Conservation (phyloP, 352 stramenopile genomes). For the Phytopythium ostracodes region DNA sequence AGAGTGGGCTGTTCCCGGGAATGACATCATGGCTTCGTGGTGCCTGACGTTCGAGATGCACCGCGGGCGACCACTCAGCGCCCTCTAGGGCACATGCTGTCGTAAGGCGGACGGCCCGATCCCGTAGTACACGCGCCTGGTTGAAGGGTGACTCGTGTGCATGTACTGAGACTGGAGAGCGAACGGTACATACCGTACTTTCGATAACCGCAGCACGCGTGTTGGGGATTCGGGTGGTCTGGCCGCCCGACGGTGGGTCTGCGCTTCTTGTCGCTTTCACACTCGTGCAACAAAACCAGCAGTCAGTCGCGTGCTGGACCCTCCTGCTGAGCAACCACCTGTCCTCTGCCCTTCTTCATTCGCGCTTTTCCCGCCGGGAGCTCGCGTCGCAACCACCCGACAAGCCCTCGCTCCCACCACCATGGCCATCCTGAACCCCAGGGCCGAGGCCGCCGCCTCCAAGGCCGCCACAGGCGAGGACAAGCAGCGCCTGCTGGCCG, state of each 20-base stretch:
- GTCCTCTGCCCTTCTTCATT: slow-evolving; percentile 13
- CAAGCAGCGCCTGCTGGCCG: slow-evolving; percentile 47
- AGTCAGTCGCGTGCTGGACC: neutral
- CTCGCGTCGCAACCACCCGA: neutral
- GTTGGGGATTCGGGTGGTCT: neutral
- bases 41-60: slow-evolving; percentile 28
- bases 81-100: neutral
- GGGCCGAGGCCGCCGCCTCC: slow-evolving; percentile 34
- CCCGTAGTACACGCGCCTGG: neutral
- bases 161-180: neutral
- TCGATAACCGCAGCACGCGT: neutral
- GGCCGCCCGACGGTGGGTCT: neutral
- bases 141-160: slow-evolving; percentile 3
- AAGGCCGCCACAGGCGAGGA: slow-evolving; percentile 20
- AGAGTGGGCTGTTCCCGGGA: too few species aligned
- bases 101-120: neutral
- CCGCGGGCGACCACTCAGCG: slow-evolving; percentile 18
- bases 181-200: too few species aligned
- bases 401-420: neutral
- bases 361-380: slow-evolving; percentile 23
- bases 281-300: too few species aligned
- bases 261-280: neutral
- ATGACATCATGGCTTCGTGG: slow-evolving; percentile 45
- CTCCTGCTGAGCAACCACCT: neutral
- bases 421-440: slow-evolving; percentile 71